Evolutionary conservation across 331 rosid species (phyloP).

Genomic region (Dryas integrifolia): DNA sequence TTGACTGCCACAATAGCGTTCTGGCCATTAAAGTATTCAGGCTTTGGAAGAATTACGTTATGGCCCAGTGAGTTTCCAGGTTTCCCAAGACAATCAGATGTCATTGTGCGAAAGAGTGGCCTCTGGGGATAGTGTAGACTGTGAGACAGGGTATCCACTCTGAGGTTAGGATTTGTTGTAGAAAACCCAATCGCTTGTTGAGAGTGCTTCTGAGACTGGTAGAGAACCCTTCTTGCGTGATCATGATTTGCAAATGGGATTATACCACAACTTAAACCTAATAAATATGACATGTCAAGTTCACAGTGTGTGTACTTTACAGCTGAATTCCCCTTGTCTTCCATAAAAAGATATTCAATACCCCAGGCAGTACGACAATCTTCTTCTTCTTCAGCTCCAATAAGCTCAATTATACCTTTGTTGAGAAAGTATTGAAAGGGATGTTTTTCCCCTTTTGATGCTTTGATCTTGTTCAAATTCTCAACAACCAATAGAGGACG

Average conservation of each 20-base stretch:
- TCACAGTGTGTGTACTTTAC: constrained; percentile 81
- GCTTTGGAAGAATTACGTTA: constrained; percentile 50
- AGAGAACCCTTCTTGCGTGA: constrained; percentile 93
- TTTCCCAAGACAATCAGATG: constrained; percentile 83
- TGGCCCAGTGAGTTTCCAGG: constrained; percentile 39
- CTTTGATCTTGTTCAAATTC: constrained; percentile 58
- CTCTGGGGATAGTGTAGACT: constrained; percentile 81
- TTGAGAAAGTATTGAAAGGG: constrained; percentile 61
- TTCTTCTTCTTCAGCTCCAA: constrained; percentile 97
- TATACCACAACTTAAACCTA: constrained; percentile 80
- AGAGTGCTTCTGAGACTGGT: constrained; percentile 94
- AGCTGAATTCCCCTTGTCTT: constrained; percentile 44
- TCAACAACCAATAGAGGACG: constrained; percentile 88
- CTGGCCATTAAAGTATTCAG: constrained; percentile 91
- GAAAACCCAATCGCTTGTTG: constrained; percentile 91
- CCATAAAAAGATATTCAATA: constrained; percentile 48
- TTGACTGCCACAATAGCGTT: constrained; percentile 94
- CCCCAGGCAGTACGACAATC: constrained; percentile 90
- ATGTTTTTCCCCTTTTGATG: constrained; percentile 40
- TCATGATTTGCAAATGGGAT: constrained; percentile 94
- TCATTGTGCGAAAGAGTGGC: constrained; percentile 77
- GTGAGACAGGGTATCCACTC: constrained; percentile 90
- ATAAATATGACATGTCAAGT: constrained; percentile 79
- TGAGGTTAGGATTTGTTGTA: constrained; percentile 61
- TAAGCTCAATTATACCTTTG: constrained; percentile 71